These are phyloP conservation scores for Yarrowia keelungensis DNA, from an alignment of 805 yeast species.

Conservation along the genomic window DNA sequence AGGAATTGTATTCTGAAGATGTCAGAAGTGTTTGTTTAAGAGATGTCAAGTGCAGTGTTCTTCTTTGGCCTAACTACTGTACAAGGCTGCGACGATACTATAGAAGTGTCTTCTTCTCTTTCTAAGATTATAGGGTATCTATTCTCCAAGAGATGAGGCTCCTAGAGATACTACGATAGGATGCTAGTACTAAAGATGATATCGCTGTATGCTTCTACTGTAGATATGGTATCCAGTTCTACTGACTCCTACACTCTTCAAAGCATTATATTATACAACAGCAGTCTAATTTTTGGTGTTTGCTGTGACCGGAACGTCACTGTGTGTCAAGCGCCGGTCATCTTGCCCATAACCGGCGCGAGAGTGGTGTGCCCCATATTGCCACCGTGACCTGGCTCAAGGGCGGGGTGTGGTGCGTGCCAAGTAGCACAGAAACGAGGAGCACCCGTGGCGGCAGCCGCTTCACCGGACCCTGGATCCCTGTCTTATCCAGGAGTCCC, in stretches of 20 bases:
- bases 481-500: slow-evolving; percentile 16
- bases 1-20: too few species aligned
- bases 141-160: too few species aligned
- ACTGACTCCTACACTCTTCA: neutral
- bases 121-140: too few species aligned
- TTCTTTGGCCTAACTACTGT: too few species aligned
- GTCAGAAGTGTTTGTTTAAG: too few species aligned
- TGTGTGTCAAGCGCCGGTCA: neutral
- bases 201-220: too few species aligned
- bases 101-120: too few species aligned
- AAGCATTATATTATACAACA: slow-evolving; percentile 7
- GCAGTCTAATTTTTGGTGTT: slow-evolving; percentile 13
- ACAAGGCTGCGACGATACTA: too few species aligned
- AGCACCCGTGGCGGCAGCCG: slow-evolving; percentile 6
- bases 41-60: too few species aligned
- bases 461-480: slow-evolving; percentile 30
- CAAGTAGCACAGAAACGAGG: neutral
- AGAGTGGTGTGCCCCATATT: neutral
- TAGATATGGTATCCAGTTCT: too few species aligned
- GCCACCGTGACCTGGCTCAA: slow-evolving; percentile 33
- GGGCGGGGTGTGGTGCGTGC: neutral
- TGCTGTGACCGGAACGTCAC: slow-evolving; percentile 2
- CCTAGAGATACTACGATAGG: too few species aligned
- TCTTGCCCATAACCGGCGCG: slow-evolving; percentile 20
- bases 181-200: too few species aligned